These are phyloP conservation scores for Pythium utonaiense DNA, from an alignment of 352 stramenopile species.

Conservation along the genomic window DNA sequence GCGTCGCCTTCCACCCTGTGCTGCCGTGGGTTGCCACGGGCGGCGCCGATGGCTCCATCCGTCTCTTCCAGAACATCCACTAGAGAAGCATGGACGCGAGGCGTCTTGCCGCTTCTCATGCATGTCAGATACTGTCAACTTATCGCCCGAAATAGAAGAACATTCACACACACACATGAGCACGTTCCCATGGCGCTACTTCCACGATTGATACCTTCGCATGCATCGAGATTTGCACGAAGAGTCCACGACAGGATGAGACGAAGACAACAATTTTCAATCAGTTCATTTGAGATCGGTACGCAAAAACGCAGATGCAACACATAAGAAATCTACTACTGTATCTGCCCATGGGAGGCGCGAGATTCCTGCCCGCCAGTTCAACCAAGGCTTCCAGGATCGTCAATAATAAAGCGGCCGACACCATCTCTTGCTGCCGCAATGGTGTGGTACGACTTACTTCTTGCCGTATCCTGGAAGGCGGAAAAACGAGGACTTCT, in stretches of 20 bases:
- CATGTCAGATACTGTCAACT: conserved; percentile 18
- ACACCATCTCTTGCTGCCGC: conserved; percentile 5
- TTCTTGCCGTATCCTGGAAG: conserved; percentile 75
- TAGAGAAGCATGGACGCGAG: conserved; percentile 27
- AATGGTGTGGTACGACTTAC: conserved; percentile 20
- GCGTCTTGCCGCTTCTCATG: not conserved
- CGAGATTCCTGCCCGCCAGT: not conserved
- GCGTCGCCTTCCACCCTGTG: conserved; percentile 95
- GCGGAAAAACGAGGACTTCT: conserved; percentile 68
- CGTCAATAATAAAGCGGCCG: conserved; percentile 28
- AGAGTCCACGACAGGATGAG: not conserved
- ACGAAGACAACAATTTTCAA: conserved; percentile 3
- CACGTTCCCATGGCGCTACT: not conserved
- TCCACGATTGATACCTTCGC: not conserved
- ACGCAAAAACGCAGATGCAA: conserved; percentile 9
- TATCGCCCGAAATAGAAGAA: conserved; percentile 24
- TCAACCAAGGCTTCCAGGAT: conserved; percentile 1
- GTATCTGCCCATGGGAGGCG: not conserved
- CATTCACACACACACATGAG: conserved; percentile 1
- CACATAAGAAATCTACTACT: conserved; percentile 10
- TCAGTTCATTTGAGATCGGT: conserved; percentile 1
- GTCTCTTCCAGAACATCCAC: conserved; percentile 97
- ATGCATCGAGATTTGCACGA: not conserved
- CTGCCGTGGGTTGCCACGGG: conserved; percentile 94
- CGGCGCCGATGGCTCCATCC: conserved; percentile 93